phyloP scores from a whole-genome alignment of 1,284 basidiomycete genomes.

The Cerrena zonata region DNA sequence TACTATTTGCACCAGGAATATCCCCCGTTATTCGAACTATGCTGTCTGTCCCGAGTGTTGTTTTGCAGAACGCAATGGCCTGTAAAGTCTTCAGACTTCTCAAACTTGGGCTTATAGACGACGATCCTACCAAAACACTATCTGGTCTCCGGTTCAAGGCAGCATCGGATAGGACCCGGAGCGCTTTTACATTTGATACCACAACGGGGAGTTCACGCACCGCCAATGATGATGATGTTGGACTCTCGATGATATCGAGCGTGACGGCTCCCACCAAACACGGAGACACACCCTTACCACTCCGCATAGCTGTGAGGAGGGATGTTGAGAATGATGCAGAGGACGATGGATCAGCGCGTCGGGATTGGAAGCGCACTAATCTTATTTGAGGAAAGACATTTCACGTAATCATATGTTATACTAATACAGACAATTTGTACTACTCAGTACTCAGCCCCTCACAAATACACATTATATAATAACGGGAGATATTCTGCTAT shows the following conservation, averaged over 20 bases:
- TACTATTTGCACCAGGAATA: neutral
- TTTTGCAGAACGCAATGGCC: slow-evolving; percentile 4
- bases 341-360: neutral
- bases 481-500: too few species aligned
- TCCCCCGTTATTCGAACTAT: slow-evolving; percentile 5
- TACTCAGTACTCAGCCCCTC: too few species aligned
- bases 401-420: too few species aligned
- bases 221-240: neutral
- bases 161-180: neutral
- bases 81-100: slow-evolving; percentile 5
- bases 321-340: neutral
- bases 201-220: neutral
- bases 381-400: too few species aligned
- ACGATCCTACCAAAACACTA: neutral
- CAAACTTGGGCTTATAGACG: slow-evolving; percentile 3
- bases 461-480: too few species aligned
- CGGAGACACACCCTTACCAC: neutral
- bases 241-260: neutral
- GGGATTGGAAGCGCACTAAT: neutral
- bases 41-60: slow-evolving; percentile 2
- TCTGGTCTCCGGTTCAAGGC: neutral
- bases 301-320: neutral
- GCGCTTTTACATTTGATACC: neutral
- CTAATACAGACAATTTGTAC: too few species aligned
- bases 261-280: neutral